A percentile compares a stretch with the other conserved stretches of the same genome.
These are phyloP conservation scores for Beauveria medogensis DNA, from an alignment of 2,329 filamentous ascomycete genomes.

Conservation along the genomic window DNA sequence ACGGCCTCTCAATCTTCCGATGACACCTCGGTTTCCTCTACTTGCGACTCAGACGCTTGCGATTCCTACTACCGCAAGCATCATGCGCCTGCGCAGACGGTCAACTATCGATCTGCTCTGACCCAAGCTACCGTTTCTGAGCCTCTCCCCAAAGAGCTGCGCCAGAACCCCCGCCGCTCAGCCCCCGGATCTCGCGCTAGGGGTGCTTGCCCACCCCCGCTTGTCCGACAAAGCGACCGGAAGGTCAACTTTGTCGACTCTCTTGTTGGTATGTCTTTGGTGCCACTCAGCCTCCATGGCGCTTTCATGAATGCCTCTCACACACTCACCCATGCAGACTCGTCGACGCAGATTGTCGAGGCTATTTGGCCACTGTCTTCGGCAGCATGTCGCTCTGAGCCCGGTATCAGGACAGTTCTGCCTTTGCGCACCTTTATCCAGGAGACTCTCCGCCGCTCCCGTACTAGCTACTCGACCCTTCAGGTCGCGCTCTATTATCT, in stretches of 20 bases:
- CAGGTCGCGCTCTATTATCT: slow-evolving; percentile 96
- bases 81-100: slow-evolving; percentile 16
- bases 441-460: slow-evolving; percentile 87
- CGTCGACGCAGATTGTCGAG: slow-evolving; percentile 93
- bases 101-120: slow-evolving; percentile 17
- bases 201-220: slow-evolving; percentile 59
- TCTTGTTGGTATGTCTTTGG: slow-evolving; percentile 78
- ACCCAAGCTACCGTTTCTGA: slow-evolving; percentile 25
- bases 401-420: slow-evolving; percentile 67
- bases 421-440: slow-evolving; percentile 94
- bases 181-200: slow-evolving; percentile 45
- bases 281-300: slow-evolving; percentile 14
- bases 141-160: slow-evolving; percentile 51
- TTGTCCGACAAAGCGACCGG: slow-evolving; percentile 81
- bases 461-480: slow-evolving; percentile 93
- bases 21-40: slow-evolving; percentile 56
- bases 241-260: slow-evolving; percentile 94
- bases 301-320: slow-evolving; percentile 17
- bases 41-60: slow-evolving; percentile 45
- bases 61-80: slow-evolving; percentile 32
- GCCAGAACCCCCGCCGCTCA: slow-evolving; percentile 55
- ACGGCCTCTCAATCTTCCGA: slow-evolving; percentile 62
- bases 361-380: slow-evolving; percentile 93
- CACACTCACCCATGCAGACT: slow-evolving; percentile 55
- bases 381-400: slow-evolving; percentile 64